Conservation (phyloP, 805 yeast species). For the Yarrowia osloensis region DNA sequence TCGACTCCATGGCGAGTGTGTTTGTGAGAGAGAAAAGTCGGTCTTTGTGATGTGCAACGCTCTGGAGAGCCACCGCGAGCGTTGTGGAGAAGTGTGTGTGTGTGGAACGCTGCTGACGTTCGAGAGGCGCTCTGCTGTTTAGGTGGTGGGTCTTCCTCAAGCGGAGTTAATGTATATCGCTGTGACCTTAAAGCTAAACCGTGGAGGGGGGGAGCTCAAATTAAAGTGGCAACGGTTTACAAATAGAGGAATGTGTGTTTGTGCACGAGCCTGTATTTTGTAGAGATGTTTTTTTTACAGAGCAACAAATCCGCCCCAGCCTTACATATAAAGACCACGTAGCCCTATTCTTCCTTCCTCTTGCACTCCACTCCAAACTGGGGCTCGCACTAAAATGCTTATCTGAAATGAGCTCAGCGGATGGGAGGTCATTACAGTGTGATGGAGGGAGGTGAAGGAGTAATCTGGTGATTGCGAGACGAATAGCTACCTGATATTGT, state of each 20-base stretch:
- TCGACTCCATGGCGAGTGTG: background rate
- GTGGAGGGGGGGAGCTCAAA: background rate
- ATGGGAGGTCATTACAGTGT: too few species aligned
- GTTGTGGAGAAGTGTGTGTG: background rate
- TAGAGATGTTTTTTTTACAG: background rate
- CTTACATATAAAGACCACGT: background rate
- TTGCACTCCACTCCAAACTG: background rate
- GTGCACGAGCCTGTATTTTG: too few species aligned
- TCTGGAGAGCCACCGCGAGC: background rate
- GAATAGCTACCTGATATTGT: too few species aligned
- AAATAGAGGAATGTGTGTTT: too few species aligned
- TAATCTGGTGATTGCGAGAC: too few species aligned
- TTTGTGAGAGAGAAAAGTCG: too few species aligned
- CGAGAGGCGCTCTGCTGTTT: background rate
- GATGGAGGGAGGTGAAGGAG: too few species aligned
- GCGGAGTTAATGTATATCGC: slow-evolving; percentile 24
- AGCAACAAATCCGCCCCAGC: too few species aligned
- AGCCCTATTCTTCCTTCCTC: background rate
- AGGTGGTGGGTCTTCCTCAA: slow-evolving; percentile 3
- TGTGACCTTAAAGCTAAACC: slow-evolving; percentile 14
- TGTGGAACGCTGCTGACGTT: background rate
- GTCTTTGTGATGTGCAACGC: background rate
- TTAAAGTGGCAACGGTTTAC: slow-evolving; percentile 14
- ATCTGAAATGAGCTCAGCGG: background rate
- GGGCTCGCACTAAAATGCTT: background rate